Base-by-base conservation (phyloP, 164 flowering plant species). In the Saururus chinensis region DNA sequence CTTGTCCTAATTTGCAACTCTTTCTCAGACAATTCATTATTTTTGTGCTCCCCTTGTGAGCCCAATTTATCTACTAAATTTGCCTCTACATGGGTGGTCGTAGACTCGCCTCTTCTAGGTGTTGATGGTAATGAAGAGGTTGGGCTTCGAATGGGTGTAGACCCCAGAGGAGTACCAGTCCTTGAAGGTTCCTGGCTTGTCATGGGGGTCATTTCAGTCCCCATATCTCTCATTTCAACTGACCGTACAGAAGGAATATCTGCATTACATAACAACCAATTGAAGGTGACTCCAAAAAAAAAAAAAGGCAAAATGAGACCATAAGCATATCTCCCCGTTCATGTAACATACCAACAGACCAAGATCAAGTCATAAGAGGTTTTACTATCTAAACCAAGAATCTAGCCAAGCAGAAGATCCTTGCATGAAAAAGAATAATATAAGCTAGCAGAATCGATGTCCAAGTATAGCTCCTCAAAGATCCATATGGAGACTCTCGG, bases 201-300 rank as follows among this genome's bases (percentile, higher is more conserved):
- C 57, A 69, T 69, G 16, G 98, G 98, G 19, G 98, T 92, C 98
- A 92, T 92, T 76, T 92, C 98, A 16, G 98, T 92, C 71, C 98
- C 98, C 89, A 81, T 92, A 65, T 92, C 98, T 65, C 98, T 84
- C 96, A 89, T 89, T 30, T 80, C 83, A 12, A 92, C 92, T 20
- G 90, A 71, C 67, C 85, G 77, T 56, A 92, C 68, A 19, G 73
- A 73, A 21, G 85, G 79, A 67, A 60, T 40, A 51, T 67, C 89
- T 84, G 75, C 76, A 74, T 40, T 21, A 42, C 56, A 61, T 2
- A 30, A 30, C 6, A 17, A 24, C 40, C 19, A 14, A 19, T 30
- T 23, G 23, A 19, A 53, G 20, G 11, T 4, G 19, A 53, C 56
- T 10, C 4, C n/a, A n/a, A 21, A 52, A 13, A 13, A 9, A 0